These are phyloP conservation scores for Didymella arachidicola DNA, from an alignment of 2,329 filamentous ascomycete species.

Conservation along the genomic window DNA sequence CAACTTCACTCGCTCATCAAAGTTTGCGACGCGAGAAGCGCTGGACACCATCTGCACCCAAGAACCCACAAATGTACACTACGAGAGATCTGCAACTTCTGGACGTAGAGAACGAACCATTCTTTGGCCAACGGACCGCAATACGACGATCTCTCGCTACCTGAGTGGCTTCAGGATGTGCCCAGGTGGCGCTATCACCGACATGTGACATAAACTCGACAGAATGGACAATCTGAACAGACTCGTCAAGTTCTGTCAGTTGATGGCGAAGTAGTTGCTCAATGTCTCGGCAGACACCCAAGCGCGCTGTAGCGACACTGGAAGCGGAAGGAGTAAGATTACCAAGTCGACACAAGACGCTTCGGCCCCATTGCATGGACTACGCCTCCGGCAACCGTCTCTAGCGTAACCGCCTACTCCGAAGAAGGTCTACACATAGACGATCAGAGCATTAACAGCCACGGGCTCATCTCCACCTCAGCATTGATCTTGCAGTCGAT, in stretches of 20 bases:
- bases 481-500: constrained; percentile 9
- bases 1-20: neutral
- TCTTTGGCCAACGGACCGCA: neutral
- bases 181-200: neutral
- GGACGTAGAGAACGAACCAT: neutral
- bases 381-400: neutral
- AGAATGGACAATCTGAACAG: neutral
- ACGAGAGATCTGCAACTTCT: constrained; percentile 3
- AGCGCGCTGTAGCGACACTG: constrained; percentile 4
- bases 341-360: neutral
- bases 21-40: neutral
- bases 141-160: neutral
- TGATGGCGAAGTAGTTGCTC: neutral
- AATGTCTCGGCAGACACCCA: constrained; percentile 3
- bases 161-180: neutral
- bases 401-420: neutral
- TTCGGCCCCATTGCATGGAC: neutral
- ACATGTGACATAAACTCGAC: neutral
- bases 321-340: constrained; percentile 21
- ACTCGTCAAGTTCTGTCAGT: neutral
- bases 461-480: constrained; percentile 6
- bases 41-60: neutral
- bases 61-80: neutral
- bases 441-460: neutral
- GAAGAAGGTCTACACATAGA: neutral